Evolutionary conservation across 164 flowering plant genomes (phyloP).

Genomic region (Vitis rupestris): DNA sequence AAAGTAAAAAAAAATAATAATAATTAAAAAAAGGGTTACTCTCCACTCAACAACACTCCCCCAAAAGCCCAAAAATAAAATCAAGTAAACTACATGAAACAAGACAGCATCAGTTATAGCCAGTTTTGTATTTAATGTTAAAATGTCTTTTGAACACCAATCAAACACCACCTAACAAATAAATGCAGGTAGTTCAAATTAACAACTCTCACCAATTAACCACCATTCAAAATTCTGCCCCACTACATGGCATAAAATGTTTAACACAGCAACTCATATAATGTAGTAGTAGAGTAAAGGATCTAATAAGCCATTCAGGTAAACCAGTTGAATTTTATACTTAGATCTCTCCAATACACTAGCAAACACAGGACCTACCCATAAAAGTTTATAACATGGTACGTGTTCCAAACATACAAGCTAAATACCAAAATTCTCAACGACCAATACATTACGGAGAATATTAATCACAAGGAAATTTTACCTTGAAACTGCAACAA

Average conservation of each 20-base stretch:
- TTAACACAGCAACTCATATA: not conserved
- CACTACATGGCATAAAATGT: not conserved
- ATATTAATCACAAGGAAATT: conserved; percentile 2
- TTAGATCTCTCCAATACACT: too few relatives aligned
- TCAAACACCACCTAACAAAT: not conserved
- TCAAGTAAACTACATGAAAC: not conserved
- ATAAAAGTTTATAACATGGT: too few relatives aligned
- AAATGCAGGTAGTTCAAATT: not conserved
- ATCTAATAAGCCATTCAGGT: too few relatives aligned
- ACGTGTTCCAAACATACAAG: not conserved
- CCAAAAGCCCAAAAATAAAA: not conserved
- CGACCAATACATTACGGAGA: not conserved
- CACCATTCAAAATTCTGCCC: not conserved
- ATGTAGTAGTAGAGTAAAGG: not conserved
- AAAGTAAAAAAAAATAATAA: not conserved
- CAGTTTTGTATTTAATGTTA: not conserved
- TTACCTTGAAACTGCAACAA: conserved; percentile 64
- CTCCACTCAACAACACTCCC: not conserved
- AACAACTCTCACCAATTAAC: not conserved
- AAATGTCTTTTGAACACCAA: not conserved
- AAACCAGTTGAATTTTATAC: too few relatives aligned
- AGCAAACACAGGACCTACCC: too few relatives aligned
- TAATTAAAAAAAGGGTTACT: not conserved
- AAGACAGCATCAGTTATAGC: not conserved
- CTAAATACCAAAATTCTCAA: too few relatives aligned